These are phyloP conservation scores for Candida palmyrensis DNA, from an alignment of 805 yeast genomes.

Conservation along the genomic window DNA sequence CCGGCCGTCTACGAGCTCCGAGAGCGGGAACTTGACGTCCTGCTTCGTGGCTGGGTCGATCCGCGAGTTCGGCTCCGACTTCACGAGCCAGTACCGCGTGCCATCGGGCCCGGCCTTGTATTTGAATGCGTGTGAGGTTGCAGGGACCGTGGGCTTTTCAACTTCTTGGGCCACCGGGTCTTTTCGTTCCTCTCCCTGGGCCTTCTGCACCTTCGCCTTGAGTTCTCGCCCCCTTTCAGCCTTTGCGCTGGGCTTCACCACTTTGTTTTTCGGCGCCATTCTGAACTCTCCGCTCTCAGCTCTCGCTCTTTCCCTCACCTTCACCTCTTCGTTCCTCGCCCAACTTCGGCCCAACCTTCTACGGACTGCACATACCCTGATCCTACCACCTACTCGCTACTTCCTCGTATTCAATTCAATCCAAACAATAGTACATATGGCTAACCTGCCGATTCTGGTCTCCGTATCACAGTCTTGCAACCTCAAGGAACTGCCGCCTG, in stretches of 20 bases:
- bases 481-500: not conserved
- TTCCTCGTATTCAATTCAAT: no score
- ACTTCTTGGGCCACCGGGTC: no score
- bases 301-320: not conserved
- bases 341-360: not conserved
- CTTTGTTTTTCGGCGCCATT: slow-evolving; percentile 2
- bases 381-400: not conserved
- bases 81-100: slow-evolving; percentile 46
- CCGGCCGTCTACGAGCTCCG: slow-evolving; percentile 31
- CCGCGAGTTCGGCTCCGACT: slow-evolving; percentile 50
- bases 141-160: slow-evolving; percentile 4
- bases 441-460: not conserved
- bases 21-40: slow-evolving; percentile 46
- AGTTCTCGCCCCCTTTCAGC: not conserved
- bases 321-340: not conserved
- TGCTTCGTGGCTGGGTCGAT: slow-evolving; percentile 42
- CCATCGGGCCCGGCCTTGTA: slow-evolving; percentile 4
- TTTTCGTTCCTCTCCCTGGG: no score
- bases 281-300: not conserved
- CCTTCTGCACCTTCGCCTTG: not conserved
- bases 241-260: slow-evolving; percentile 1
- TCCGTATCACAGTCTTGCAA: not conserved
- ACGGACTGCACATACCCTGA: not conserved
- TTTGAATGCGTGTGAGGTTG: slow-evolving; percentile 5
- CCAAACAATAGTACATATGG: not conserved